phyloP scores from a whole-genome alignment of 2,329 filamentous ascomycete species.

The Tothia fuscella region DNA sequence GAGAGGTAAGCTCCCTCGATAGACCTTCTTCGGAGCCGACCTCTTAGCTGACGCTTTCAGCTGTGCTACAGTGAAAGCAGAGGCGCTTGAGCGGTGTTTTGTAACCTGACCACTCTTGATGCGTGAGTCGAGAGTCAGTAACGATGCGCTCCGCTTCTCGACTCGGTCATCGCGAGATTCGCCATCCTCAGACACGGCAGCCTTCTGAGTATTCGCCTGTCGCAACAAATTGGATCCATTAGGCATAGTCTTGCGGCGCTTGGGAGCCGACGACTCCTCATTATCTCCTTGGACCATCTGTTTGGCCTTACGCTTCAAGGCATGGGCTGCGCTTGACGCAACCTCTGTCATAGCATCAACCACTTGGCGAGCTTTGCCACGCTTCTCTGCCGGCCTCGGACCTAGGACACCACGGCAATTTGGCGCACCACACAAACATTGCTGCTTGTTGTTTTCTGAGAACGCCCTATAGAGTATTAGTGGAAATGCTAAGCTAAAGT shows the following conservation, averaged over 20 bases:
- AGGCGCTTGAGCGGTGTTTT: constrained; percentile 1
- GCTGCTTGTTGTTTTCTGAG: constrained; percentile 50
- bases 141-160: not conserved
- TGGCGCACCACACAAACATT: constrained; percentile 49
- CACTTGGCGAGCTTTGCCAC: not conserved
- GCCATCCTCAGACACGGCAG: constrained; percentile 1
- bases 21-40: too few species aligned
- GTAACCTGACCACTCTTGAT: not conserved
- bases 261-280: not conserved
- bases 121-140: not conserved
- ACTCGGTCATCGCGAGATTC: constrained; percentile 1
- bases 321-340: constrained; percentile 2
- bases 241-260: not conserved
- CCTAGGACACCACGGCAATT: constrained; percentile 52
- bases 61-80: too few species aligned
- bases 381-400: constrained; percentile 28
- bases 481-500: constrained; percentile 15
- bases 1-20: too few species aligned
- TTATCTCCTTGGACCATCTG: constrained; percentile 8
- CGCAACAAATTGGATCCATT: too few species aligned
- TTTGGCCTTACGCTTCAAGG: constrained; percentile 10
- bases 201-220: not conserved
- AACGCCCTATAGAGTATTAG: constrained; percentile 31
- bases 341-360: constrained; percentile 2
- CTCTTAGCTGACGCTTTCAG: too few species aligned